Conservation (phyloP, 805 yeast genomes). For the Hanseniaspora valbyensis region DNA sequence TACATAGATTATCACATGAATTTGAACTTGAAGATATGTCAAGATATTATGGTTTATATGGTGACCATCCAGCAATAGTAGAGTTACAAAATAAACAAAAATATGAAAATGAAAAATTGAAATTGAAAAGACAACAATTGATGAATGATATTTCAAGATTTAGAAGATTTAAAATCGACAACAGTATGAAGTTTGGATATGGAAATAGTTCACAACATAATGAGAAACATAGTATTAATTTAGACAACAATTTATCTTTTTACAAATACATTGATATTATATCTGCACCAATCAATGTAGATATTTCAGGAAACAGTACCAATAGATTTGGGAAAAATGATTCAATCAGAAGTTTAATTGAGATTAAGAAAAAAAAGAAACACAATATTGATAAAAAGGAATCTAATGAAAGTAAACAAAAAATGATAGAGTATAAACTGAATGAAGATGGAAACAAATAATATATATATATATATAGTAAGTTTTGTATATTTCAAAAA, state of each 20-base stretch:
- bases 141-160: slow-evolving; percentile 9
- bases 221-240: no score
- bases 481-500: background rate
- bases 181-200: background rate
- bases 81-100: background rate
- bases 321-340: background rate
- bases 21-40: slow-evolving; percentile 4
- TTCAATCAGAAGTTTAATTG: background rate
- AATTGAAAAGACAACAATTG: background rate
- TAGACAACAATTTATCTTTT: background rate
- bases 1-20: slow-evolving; percentile 4
- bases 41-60: background rate
- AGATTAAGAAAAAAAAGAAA: background rate
- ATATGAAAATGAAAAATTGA: background rate
- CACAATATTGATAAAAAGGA: background rate
- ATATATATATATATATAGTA: background rate
- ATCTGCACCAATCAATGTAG: background rate
- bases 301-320: background rate
- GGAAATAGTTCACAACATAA: background rate
- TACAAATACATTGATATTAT: background rate
- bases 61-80: background rate
- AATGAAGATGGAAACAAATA: background rate
- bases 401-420: background rate
- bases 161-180: slow-evolving; percentile 7
- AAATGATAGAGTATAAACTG: background rate